phyloP scores from a whole-genome alignment of 306 rosid species.

The Spatholobus suberectus region DNA sequence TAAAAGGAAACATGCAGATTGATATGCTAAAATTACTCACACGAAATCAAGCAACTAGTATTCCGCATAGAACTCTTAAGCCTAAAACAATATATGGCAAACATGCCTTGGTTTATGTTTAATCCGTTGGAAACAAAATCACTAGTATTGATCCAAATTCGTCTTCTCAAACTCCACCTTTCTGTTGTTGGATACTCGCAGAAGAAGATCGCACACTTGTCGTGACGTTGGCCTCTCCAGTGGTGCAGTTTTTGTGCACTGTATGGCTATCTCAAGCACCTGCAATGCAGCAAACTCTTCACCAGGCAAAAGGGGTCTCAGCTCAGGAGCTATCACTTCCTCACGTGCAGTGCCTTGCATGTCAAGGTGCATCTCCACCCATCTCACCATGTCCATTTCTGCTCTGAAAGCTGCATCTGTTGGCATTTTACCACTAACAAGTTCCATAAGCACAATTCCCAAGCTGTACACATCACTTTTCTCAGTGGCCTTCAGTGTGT shows the following conservation, averaged over 20 bases:
- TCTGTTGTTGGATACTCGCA: slow-evolving; percentile 59
- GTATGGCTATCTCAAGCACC: slow-evolving; percentile 86
- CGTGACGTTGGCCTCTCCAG: slow-evolving; percentile 81
- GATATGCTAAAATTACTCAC: slow-evolving; percentile 4
- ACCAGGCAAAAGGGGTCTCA: slow-evolving; percentile 60
- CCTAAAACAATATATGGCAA: background rate
- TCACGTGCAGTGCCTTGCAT: slow-evolving; percentile 50
- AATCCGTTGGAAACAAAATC: background rate
- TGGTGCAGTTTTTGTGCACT: slow-evolving; percentile 79
- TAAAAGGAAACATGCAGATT: background rate
- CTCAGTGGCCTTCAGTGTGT: slow-evolving; percentile 81
- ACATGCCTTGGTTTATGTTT: background rate
- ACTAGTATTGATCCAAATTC: slow-evolving; percentile 29
- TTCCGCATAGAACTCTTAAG: background rate
- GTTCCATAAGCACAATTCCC: slow-evolving; percentile 93
- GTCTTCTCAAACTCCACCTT: slow-evolving; percentile 59
- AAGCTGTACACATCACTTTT: slow-evolving; percentile 93
- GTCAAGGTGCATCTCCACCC: slow-evolving; percentile 71
- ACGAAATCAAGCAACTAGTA: background rate
- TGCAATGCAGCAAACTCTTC: slow-evolving; percentile 80
- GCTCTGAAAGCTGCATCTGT: slow-evolving; percentile 66
- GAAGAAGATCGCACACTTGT: slow-evolving; percentile 72
- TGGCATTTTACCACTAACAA: slow-evolving; percentile 85
- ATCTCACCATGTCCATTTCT: slow-evolving; percentile 90
- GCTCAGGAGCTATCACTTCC: slow-evolving; percentile 64